Base-by-base conservation (phyloP, 139 green algal species). In the Micractinium sp. region DNA sequence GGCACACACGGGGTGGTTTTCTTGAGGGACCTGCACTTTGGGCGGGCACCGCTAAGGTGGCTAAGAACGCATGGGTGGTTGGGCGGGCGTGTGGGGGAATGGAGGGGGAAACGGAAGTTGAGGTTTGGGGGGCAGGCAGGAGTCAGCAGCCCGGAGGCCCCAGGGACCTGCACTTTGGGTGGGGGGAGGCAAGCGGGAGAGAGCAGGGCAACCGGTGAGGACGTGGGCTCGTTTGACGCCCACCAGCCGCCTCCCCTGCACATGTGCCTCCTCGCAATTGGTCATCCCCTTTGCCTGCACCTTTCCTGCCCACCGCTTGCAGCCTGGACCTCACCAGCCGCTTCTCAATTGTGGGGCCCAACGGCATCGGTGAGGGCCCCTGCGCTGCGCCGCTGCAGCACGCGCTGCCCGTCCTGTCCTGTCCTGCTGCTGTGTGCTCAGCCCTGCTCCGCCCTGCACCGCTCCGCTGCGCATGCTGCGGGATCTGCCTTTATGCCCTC, bases 331-430 rank as follows among this genome's bases (percentile, higher is more conserved):
- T 95, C 53, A 88, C 93, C 2, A 78, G 84, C 61, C 85, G 95
- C 14, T 92, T 97, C 79, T 96, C 96, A 63, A 97, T 99, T 83
- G 95, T 99, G 53, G 97, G 97, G 0, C 93, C 92, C 69, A 98
- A 98, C 82, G 95, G 94, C 56, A 94, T 94, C 71, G 93, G 92
- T 29, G 53, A 67, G 78, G 25, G 25, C 23, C 19, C 19, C 12
- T 0, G 71, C 71, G 4, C 71, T 77, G 29, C 29, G 29, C 71
- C 33, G 71, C 29, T 33, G 33, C 23, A 33, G 63, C 60, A 66
- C 60, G 60, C 60, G 60, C 60, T 23, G 60, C 60, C 60, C 15
- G 60, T 16, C 16, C n/a, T 56, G 47, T 9, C 9, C 9, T 56
- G 47, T 9, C 47, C 9, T 56, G 47, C 47, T 56, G 60, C 60